A percentile compares a stretch with the other conserved stretches of the same genome.
These are phyloP conservation scores for Coemansia sp. DNA, from an alignment of 192 early-diverging fungal genomes.

Conservation along the genomic window DNA sequence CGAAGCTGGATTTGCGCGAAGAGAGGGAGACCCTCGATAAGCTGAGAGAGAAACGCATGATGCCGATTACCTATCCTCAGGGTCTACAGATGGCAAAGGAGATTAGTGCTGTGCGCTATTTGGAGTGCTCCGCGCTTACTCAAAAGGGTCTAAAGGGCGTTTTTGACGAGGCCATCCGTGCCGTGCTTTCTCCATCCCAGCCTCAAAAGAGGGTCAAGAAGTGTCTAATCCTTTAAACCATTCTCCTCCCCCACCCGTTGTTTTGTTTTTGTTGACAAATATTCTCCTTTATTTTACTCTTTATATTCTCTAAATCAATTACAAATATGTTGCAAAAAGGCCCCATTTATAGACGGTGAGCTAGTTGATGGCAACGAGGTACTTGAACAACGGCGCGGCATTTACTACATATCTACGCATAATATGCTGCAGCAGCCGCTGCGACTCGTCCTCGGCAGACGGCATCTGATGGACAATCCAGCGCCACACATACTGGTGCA, in stretches of 20 bases:
- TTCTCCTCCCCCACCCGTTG: not conserved
- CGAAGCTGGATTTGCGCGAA: conserved; percentile 96
- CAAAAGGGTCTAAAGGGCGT: conserved; percentile 98
- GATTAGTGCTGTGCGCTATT: conserved; percentile 85
- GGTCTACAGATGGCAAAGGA: conserved; percentile 87
- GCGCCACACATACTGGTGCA: conserved; percentile 47
- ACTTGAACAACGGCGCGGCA: conserved; percentile 29
- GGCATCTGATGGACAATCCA: conserved; percentile 40
- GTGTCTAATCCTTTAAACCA: conserved; percentile 71
- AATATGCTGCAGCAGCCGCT: conserved; percentile 21
- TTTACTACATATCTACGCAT: conserved; percentile 32
- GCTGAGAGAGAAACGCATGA: conserved; percentile 80
- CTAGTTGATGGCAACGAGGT: not conserved
- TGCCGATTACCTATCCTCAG: conserved; percentile 84
- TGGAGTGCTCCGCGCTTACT: conserved; percentile 97
- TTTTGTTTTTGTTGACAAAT: conserved; percentile 6
- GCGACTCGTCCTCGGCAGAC: conserved; percentile 32
- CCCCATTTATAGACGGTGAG: not conserved
- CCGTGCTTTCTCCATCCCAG: conserved; percentile 75
- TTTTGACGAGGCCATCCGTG: conserved; percentile 97
- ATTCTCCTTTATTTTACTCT: conserved; percentile 5
- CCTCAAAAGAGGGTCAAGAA: conserved; percentile 65
- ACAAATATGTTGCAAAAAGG: not conserved
- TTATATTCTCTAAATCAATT: not conserved
- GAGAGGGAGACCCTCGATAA: conserved; percentile 87